Conservation (phyloP, 352 stramenopile genomes). For the Blastocystis sp. region DNA sequence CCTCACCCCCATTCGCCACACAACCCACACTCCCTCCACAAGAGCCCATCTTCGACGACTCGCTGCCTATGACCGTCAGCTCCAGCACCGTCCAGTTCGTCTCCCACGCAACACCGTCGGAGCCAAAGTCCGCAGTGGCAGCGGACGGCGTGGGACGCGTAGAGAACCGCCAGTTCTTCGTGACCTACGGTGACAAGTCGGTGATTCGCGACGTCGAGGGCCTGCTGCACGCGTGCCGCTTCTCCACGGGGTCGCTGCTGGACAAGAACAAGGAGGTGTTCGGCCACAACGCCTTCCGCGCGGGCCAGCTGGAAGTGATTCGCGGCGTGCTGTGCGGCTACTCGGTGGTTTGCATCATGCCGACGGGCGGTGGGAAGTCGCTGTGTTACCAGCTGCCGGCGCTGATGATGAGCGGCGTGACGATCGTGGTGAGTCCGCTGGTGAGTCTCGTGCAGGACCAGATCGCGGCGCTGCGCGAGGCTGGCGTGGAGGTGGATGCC, state of each 20-base stretch:
- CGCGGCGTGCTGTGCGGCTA: constrained; percentile 57
- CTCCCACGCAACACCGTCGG: background rate
- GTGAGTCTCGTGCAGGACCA: constrained; percentile 84
- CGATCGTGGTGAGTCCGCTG: constrained; percentile 79
- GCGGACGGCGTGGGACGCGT: background rate
- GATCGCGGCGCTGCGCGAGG: constrained; percentile 69
- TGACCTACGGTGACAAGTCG: background rate
- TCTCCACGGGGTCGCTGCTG: background rate
- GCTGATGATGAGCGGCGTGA: constrained; percentile 70
- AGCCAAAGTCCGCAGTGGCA: background rate
- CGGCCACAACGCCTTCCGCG: constrained; percentile 58
- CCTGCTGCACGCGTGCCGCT: background rate
- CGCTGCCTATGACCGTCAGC: background rate
- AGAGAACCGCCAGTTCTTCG: background rate
- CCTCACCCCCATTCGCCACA: background rate
- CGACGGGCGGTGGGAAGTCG: constrained; percentile 92
- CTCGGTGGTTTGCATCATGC: constrained; percentile 78
- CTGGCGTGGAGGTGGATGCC: constrained; percentile 61
- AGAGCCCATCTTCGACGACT: too few relatives aligned
- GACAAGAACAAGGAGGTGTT: constrained; percentile 58
- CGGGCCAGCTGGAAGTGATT: constrained; percentile 58
- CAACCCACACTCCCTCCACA: background rate
- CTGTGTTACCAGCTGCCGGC: constrained; percentile 90
- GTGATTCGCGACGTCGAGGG: background rate
- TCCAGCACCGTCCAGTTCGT: constrained; percentile 16